Evolutionary conservation across 495 filamentous ascomycete species (phyloP), one percentile per base, ranked within the genome.

Genomic region (Daldinia vernicosa): DNA sequence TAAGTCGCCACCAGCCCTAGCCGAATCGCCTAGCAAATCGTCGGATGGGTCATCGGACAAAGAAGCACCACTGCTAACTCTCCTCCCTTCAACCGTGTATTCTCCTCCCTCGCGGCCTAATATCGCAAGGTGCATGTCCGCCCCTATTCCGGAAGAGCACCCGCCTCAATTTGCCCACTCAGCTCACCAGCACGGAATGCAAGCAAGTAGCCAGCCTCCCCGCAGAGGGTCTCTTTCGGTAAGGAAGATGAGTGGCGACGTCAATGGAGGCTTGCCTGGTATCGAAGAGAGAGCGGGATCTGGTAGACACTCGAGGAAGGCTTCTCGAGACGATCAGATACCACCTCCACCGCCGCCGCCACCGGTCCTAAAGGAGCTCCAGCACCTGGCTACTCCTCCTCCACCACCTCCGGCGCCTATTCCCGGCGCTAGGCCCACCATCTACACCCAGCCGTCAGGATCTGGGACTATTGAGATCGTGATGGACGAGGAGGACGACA

Each of bases 321-420:
- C 76, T 14, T 81, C 74, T 28, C 72, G 80, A 37, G 79, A 84
- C 47, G 81, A 83, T 64, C 80, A 83, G 40, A 79, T 80, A 27
- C 84, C 84, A 0, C 84, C 85, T 8, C 84, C 84, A 5, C 84
- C 85, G 1, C 84, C 83, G 0, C 84, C 83, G 1, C 80, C 80
- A 7, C 89, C 89, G 11, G 86, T 97, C 32, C 83, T 97, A 40
- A 89, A 89, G 56, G 91, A 97, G 70, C 87, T 97, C n/a, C 91
- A 93, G 75, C 93, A 97, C 79, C 86, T 97, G 8, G 89, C 89
- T 28, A 82, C 74, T 15, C 88, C 88, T 4, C 88, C 90, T 3
- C 90, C 89, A 4, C 90, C 89, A 0, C 90, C 90, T 11, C 89
- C 91, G 3, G 89, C 89, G 1, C 91, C 86, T 0, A 63, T 84